phyloP scores from a whole-genome alignment of 2,329 filamentous ascomycete species.

The Ophioceras dolichostomum region DNA sequence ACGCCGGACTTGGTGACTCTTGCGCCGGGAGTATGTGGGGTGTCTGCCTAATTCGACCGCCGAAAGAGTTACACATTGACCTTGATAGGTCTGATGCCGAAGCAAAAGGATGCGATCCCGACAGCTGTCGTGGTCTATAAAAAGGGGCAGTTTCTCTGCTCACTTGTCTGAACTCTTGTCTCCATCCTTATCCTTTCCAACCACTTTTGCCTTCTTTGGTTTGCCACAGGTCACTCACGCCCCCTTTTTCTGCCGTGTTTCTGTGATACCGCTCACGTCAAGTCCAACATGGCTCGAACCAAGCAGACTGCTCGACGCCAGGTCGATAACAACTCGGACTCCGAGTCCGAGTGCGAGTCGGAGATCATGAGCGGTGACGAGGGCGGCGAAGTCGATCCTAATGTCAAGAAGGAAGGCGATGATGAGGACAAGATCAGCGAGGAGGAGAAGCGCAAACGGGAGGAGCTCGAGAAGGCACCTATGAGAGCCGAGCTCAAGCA shows the following conservation, averaged over 20 bases:
- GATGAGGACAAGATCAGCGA: slow-evolving; percentile 6
- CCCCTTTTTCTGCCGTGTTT: neutral
- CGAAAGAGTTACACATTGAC: too few relatives aligned
- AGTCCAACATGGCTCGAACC: slow-evolving; percentile 3
- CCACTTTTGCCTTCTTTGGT: neutral
- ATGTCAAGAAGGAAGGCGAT: slow-evolving; percentile 4
- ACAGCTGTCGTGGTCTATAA: too few relatives aligned
- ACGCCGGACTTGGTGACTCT: too few relatives aligned
- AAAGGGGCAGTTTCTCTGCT: too few relatives aligned
- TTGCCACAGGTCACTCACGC: neutral
- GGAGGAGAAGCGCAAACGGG: slow-evolving; percentile 10
- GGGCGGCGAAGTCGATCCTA: slow-evolving; percentile 6
- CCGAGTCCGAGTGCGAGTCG: neutral
- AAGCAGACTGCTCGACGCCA: neutral
- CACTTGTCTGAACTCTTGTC: too few relatives aligned
- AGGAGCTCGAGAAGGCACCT: slow-evolving; percentile 13
- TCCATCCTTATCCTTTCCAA: too few relatives aligned
- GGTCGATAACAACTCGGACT: neutral
- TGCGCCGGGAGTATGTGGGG: too few relatives aligned
- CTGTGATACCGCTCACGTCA: too few relatives aligned
- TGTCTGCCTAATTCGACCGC: too few relatives aligned
- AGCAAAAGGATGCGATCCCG: too few relatives aligned
- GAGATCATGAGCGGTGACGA: slow-evolving; percentile 7
- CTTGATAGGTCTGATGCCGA: too few relatives aligned
- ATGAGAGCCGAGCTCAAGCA: slow-evolving; percentile 18